Base-by-base conservation (phyloP, 108 stramenopile species). In the Seminavis robusta region DNA sequence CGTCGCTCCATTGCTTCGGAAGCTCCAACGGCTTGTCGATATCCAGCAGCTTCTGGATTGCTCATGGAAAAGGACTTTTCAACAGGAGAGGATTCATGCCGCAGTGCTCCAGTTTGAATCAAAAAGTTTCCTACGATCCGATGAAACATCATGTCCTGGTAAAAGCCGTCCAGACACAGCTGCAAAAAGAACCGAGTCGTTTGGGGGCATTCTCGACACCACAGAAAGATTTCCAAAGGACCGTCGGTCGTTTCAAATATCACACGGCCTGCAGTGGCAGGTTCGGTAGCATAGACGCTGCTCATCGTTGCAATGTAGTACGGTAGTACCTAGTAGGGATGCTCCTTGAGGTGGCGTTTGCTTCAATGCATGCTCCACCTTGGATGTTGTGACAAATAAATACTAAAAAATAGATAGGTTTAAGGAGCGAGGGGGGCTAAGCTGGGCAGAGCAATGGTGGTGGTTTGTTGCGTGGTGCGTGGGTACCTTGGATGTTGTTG, bases 231-330 rank as follows among this genome's bases (percentile, higher is more conserved):
- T 29, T 96, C 95, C 27, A 98, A 60, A 25, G 94, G 92, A 15
- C 97, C 97, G 55, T 79, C 76, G 11, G 95, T 87, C n/a, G 97
- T 98, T 40, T 94, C 80, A 25, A 98, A 61, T 6, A 96, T 62
- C 3, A 98, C 92, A 29, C 75, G 79, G 20, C 88, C 92, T 19
- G 82, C 56, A 21, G 86, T 77, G 26, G 76, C 64, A n/a, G 97
- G 97, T 74, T 98, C 97, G 13, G 92, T 94, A 25, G 86, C 76
- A 63, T 98, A 98, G 8, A 98, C 87, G 75, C 74, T 80, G 45
- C 84, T 86, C 97, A 98, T 97, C 17, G 16, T 48, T 27, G 37
- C 8, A 46, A 11, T n/a, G n/a, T n/a, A n/a, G n/a, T n/a, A n/a
- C n/a, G n/a, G 36, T n/a, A n/a, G n/a, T n/a, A n/a, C n/a, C n/a